Evolutionary conservation across 805 yeast genomes (phyloP).

Genomic region (Cyberlindnera saturnus): DNA sequence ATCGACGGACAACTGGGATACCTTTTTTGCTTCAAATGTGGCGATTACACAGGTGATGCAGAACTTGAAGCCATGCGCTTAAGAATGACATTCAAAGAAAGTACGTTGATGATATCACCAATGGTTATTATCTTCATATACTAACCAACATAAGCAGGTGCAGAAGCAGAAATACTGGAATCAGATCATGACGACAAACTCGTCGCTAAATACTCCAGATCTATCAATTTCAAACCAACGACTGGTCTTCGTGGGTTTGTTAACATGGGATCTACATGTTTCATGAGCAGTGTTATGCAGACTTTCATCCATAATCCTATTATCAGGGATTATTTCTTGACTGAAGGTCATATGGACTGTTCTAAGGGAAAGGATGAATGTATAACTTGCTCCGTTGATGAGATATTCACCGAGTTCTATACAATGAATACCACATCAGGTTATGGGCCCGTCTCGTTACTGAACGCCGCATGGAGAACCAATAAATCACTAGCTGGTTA

Average conservation of each 20-base stretch:
- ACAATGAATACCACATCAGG: conserved; percentile 58
- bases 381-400: conserved; percentile 80
- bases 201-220: conserved; percentile 28
- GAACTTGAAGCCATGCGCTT: conserved; percentile 46
- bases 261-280: conserved; percentile 96
- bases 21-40: conserved; percentile 75
- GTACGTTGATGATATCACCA: background rate
- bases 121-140: background rate
- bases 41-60: conserved; percentile 60
- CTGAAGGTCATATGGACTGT: conserved; percentile 65
- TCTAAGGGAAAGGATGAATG: conserved; percentile 41
- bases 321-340: conserved; percentile 68
- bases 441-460: conserved; percentile 72
- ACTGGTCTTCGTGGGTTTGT: conserved; percentile 86
- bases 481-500: conserved; percentile 88
- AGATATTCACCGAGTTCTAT: conserved; percentile 68
- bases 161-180: background rate
- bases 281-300: conserved; percentile 91
- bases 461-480: conserved; percentile 84
- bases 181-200: conserved; percentile 11
- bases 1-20: conserved; percentile 65
- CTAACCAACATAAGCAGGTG: background rate
- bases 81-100: background rate
- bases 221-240: conserved; percentile 41
- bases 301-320: conserved; percentile 87